Percentiles rank a stretch among this genome's conserved stretches.
These are phyloP conservation scores for Hymenoscyphus salicellus DNA, from an alignment of 2,329 filamentous ascomycete species.

Conservation along the genomic window DNA sequence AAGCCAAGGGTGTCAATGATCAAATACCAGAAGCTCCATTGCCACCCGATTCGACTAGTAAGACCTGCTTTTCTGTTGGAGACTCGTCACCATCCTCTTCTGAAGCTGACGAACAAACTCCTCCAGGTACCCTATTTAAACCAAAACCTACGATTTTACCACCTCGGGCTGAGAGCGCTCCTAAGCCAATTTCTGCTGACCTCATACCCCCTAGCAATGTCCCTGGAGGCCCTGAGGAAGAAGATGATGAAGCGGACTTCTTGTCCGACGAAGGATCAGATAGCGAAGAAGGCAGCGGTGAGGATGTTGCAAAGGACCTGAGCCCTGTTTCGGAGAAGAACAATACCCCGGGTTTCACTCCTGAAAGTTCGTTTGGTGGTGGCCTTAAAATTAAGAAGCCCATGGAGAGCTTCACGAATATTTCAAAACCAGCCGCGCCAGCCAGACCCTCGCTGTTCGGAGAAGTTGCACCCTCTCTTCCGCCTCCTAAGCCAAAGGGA, in stretches of 20 bases:
- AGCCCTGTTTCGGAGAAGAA: slow-evolving; percentile 49
- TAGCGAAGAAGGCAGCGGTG: slow-evolving; percentile 51
- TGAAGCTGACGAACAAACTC: slow-evolving; percentile 40
- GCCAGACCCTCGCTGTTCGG: slow-evolving; percentile 48
- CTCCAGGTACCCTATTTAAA: slow-evolving; percentile 38
- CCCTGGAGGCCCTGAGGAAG: slow-evolving; percentile 35
- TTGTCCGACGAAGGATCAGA: slow-evolving; percentile 36
- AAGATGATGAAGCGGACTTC: slow-evolving; percentile 33
- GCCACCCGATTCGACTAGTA: slow-evolving; percentile 44
- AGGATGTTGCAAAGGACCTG: slow-evolving; percentile 63
- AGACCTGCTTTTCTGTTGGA: slow-evolving; percentile 34
- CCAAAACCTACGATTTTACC: slow-evolving; percentile 14
- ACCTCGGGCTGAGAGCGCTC: slow-evolving; percentile 5
- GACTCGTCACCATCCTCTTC: slow-evolving; percentile 45
- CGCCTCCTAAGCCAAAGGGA: slow-evolving; percentile 45
- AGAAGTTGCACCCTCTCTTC: slow-evolving; percentile 55
- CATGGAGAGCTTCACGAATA: slow-evolving; percentile 41
- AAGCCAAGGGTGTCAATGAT: slow-evolving; percentile 18
- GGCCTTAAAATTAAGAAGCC: slow-evolving; percentile 43
- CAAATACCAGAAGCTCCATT: slow-evolving; percentile 40
- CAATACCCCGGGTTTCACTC: slow-evolving; percentile 51
- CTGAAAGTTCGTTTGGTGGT: slow-evolving; percentile 57
- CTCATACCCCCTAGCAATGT: slow-evolving; percentile 31
- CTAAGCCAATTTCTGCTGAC: slow-evolving; percentile 24
- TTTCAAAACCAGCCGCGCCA: slow-evolving; percentile 44